phyloP scores from a whole-genome alignment of 2,329 filamentous ascomycete genomes.

The Fusarium robinianum region DNA sequence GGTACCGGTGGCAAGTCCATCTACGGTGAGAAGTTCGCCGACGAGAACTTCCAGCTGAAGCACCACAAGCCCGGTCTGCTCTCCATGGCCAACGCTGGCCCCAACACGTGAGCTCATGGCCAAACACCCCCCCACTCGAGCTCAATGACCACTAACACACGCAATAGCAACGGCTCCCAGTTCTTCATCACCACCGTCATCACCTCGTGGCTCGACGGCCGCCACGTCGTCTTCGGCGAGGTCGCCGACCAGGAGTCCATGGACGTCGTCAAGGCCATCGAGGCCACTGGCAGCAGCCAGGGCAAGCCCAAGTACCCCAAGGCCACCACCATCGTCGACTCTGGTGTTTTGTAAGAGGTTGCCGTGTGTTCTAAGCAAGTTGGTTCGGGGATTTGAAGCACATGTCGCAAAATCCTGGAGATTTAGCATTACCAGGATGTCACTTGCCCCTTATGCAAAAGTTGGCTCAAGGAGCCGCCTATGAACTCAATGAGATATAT shows the following conservation, averaged over 20 bases:
- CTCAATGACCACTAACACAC: conserved; percentile 27
- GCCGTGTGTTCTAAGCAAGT: conserved; percentile 10
- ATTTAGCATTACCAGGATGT: conserved; percentile 27
- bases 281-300: conserved; percentile 61
- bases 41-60: conserved; percentile 85
- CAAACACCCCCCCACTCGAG: not conserved
- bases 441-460: conserved; percentile 23
- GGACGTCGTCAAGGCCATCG: conserved; percentile 62
- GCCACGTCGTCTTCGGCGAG: conserved; percentile 85
- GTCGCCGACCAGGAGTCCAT: conserved; percentile 59
- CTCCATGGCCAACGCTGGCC: conserved; percentile 94
- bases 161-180: conserved; percentile 90
- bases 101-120: conserved; percentile 73
- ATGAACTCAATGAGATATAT: conserved; percentile 27
- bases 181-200: conserved; percentile 96
- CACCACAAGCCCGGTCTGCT: conserved; percentile 78
- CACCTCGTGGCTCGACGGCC: conserved; percentile 82
- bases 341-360: conserved; percentile 52
- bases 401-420: conserved; percentile 25
- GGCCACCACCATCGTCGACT: conserved; percentile 62
- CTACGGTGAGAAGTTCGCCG: conserved; percentile 91
- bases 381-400: conserved; percentile 20
- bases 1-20: conserved; percentile 92
- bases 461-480: conserved; percentile 23
- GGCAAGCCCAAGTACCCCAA: conserved; percentile 61